Percentiles rank a stretch among this genome's conserved stretches.
phyloP scores from a whole-genome alignment of 2,329 filamentous ascomycete genomes.

The Cladobotryum protrusum region DNA sequence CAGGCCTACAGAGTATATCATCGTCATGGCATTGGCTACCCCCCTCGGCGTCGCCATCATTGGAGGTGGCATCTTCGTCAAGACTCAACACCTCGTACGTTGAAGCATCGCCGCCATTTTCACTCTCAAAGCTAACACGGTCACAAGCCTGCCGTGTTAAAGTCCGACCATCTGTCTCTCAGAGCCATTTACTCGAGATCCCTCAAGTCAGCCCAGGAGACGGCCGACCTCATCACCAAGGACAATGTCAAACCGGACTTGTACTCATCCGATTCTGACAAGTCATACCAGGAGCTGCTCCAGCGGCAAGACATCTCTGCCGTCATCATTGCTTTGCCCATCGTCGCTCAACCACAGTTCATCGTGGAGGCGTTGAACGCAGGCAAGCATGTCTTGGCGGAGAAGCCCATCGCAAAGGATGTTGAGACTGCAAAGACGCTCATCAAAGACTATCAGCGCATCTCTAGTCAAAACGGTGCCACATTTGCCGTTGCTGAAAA shows the following conservation, averaged over 20 bases:
- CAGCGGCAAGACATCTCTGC: conserved; percentile 47
- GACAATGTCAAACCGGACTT: conserved; percentile 33
- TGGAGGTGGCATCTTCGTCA: conserved; percentile 57
- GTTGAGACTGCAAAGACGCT: conserved; percentile 38
- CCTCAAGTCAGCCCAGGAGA: conserved; percentile 46
- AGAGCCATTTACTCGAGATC: conserved; percentile 63
- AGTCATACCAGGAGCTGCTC: conserved; percentile 46
- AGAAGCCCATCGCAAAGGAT: conserved; percentile 63
- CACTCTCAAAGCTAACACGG: not conserved
- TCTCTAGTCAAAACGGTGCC: conserved; percentile 21
- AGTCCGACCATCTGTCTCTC: conserved; percentile 43
- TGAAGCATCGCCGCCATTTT: not conserved
- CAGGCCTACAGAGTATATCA: no score
- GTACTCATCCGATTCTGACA: conserved; percentile 51
- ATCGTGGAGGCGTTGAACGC: conserved; percentile 54
- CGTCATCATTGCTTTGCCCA: conserved; percentile 57
- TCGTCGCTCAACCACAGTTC: conserved; percentile 51
- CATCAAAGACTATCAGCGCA: conserved; percentile 27
- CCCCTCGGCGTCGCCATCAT: conserved; percentile 52
- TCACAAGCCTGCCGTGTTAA: conserved; percentile 50
- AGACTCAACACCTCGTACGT: conserved; percentile 49
- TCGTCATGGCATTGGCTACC: conserved; percentile 7
- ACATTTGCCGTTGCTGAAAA: conserved; percentile 66
- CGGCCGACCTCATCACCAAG: conserved; percentile 33
- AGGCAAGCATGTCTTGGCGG: conserved; percentile 63